phyloP scores from a whole-genome alignment of 768 basidiomycete species.

The Leccinum incarnatum region DNA sequence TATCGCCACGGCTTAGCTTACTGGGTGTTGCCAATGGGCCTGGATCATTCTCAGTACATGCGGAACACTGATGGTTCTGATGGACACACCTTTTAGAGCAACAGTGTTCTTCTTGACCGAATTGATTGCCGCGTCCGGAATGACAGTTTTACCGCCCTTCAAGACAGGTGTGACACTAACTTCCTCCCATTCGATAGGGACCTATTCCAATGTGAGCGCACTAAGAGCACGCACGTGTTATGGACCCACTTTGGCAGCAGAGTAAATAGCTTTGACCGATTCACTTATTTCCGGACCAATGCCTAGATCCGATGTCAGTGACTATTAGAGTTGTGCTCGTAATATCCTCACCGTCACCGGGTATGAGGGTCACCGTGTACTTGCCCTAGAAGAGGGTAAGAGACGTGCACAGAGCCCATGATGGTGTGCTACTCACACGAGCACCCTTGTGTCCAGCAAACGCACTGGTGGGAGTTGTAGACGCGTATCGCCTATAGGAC shows the following conservation, averaged over 20 bases:
- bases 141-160: constrained; percentile 94
- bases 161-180: constrained; percentile 93
- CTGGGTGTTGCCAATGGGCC: constrained; percentile 97
- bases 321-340: constrained; percentile 4
- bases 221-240: constrained; percentile 3
- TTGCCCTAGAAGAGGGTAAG: constrained; percentile 63
- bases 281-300: constrained; percentile 99
- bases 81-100: constrained; percentile 81
- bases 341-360: constrained; percentile 77
- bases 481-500: constrained; percentile 63
- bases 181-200: constrained; percentile 99
- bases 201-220: constrained; percentile 46
- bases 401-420: background rate
- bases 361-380: constrained; percentile 94
- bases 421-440: constrained; percentile 55
- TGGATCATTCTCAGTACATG: constrained; percentile 29
- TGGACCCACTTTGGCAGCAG: constrained; percentile 69
- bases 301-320: constrained; percentile 47
- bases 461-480: constrained; percentile 76
- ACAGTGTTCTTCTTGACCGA: constrained; percentile 97
- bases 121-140: constrained; percentile 86
- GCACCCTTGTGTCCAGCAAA: constrained; percentile 88
- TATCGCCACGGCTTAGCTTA: constrained; percentile 40
- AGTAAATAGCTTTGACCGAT: constrained; percentile 92
- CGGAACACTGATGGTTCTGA: background rate